phyloP scores from a whole-genome alignment of 2,329 filamentous ascomycete genomes.

The Hypoxylon sp. region DNA sequence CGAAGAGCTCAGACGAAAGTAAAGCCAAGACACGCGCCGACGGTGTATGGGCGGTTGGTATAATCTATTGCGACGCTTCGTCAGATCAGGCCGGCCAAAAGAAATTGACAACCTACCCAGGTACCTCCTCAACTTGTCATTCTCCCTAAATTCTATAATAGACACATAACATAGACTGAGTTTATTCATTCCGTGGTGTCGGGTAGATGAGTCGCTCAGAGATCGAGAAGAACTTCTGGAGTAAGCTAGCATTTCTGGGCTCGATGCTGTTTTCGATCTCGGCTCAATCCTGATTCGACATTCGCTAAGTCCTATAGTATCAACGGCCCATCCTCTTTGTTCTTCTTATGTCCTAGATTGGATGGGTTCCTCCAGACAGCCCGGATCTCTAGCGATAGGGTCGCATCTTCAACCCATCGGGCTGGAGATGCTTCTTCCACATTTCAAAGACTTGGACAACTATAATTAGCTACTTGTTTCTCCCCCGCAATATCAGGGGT shows the following conservation, averaged over 20 bases:
- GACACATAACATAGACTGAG: no score
- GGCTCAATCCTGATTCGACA: not conserved
- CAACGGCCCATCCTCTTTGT: not conserved
- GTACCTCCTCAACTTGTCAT: not conserved
- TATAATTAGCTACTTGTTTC: constrained; percentile 20
- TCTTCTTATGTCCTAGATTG: constrained; percentile 3
- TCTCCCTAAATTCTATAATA: no score
- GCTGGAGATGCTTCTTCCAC: constrained; percentile 6
- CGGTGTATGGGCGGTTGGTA: not conserved
- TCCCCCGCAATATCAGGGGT: constrained; percentile 29
- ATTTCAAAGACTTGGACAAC: not conserved
- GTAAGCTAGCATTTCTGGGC: no score
- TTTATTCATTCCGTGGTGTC: not conserved
- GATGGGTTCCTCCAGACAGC: constrained; percentile 13
- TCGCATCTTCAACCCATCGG: constrained; percentile 7
- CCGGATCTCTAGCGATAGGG: constrained; percentile 2
- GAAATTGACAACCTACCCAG: no score
- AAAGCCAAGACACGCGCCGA: not conserved
- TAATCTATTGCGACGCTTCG: not conserved
- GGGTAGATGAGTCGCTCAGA: not conserved
- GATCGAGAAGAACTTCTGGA: no score
- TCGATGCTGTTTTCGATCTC: no score
- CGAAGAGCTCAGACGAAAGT: not conserved
- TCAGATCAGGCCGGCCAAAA: not conserved
- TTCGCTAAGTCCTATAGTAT: not conserved